Evolutionary conservation across 805 yeast species (phyloP), one percentile per base, ranked within the genome.

Genomic region (Myxozyma melibiosi): DNA sequence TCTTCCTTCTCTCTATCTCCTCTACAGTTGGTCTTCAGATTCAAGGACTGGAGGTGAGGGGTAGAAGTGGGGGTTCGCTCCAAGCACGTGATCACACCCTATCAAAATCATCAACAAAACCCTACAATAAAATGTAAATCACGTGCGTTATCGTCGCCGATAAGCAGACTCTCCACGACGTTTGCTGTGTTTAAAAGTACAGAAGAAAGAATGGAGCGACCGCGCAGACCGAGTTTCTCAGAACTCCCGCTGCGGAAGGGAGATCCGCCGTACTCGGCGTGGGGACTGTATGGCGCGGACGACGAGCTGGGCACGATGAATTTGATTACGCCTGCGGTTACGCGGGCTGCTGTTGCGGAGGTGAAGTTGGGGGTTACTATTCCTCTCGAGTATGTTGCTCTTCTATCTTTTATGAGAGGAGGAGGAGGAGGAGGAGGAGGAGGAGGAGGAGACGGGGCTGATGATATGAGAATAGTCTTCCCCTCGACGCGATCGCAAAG

Each of bases 281-380:
- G 53, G 45, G 53, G 53, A 14, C 53, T 49, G 11, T 49, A 18
- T 16, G 53, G 53, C 25, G 43, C 28, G 4, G 22, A 20, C 16
- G 53, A 49, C 18, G 53, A 49, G 45, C 53, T 49, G 6, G 53
- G 53, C 3, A 18, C 53, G 20, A 28, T 38, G 24, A 49, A 49
- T 28, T 24, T 39, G n/a, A 39, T 49, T 5, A 49, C 53, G 27
- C 30, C 37, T 14, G 45, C 28, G 18, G 53, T 49, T 13, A 49
- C 53, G 1, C 18, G 34, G 20, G 34, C 18, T 13, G 53, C 45
- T 14, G 31, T 28, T 8, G 30, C 27, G 18, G 53, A 49, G 27
- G 39, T 34, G 2, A n/a, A 31, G 22, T 27, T 39, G 3, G 53
- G 53, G 18, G 28, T 49, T 16, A 49, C 45, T 6, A 40, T 49